These are phyloP conservation scores for Phylloporus sp. DNA, from an alignment of 768 basidiomycete species.

Conservation along the genomic window DNA sequence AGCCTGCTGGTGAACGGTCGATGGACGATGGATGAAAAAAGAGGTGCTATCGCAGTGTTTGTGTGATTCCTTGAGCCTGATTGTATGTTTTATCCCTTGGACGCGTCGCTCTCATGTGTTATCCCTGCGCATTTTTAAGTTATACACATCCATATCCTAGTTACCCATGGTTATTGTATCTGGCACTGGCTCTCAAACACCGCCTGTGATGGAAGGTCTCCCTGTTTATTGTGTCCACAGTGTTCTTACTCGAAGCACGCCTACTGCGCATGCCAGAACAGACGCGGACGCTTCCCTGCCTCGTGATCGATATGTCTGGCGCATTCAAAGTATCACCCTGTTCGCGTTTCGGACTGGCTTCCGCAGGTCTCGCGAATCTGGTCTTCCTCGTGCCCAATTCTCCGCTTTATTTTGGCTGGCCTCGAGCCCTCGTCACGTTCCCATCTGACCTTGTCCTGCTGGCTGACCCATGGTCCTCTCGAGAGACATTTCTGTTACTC, in stretches of 20 bases:
- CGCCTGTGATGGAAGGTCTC: constrained; percentile 11
- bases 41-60: constrained; percentile 38
- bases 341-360: constrained; percentile 28
- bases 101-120: constrained; percentile 2
- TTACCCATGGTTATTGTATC: too few relatives aligned
- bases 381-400: constrained; percentile 29
- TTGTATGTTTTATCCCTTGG: constrained; percentile 4
- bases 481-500: constrained; percentile 20
- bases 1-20: constrained; percentile 56
- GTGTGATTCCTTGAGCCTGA: constrained; percentile 27
- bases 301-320: constrained; percentile 18
- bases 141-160: too few relatives aligned
- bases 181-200: neutral
- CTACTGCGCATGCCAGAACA: constrained; percentile 22
- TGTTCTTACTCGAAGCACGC: constrained; percentile 19
- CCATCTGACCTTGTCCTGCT: constrained; percentile 3
- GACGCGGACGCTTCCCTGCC: constrained; percentile 16
- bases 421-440: constrained; percentile 2
- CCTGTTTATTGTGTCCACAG: constrained; percentile 21
- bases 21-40: constrained; percentile 56
- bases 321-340: constrained; percentile 10
- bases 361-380: constrained; percentile 22
- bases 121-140: too few relatives aligned
- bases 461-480: constrained; percentile 13
- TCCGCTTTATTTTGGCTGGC: constrained; percentile 22